Base-by-base conservation (phyloP, 208 protist species). In the Acanthamoeba lenticulata region DNA sequence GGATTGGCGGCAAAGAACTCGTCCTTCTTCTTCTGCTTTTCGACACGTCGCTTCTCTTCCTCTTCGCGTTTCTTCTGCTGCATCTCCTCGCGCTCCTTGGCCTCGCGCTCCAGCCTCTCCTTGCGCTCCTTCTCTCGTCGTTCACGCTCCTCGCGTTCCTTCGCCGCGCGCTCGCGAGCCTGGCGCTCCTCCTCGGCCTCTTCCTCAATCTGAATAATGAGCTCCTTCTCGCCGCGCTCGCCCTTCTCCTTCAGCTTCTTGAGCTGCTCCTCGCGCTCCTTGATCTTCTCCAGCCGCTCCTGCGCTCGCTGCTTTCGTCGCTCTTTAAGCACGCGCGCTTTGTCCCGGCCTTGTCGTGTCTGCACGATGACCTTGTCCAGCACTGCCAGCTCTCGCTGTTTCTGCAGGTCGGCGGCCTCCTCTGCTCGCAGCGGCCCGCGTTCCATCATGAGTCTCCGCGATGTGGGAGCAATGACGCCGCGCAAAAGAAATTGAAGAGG, bases 21-120 rank as follows among this genome's bases (percentile, higher is more conserved):
- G 15, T 90, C 57, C 34, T 49, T 90, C 85, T 69, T 72, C 57
- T 69, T 90, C 57, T 90, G 85, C 85, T 90, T 90, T 32, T 90
- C 57, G 34, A 36, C 57, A 1, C 47, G 85, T 52, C 47, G 65
- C 85, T 90, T 90, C 29, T 90, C 57, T 17, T 72, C 57, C 0
- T 90, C 85, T 62, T 90, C 85, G 9, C 85, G 29, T 52, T 90
- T 90, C 57, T 90, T 90, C 4, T 24, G 36, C 32, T 42, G 52
- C 52, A 62, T 67, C 85, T 90, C 57, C n/a, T 90, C 85, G 29
- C 85, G 45, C 55, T 90, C 85, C 55, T 90, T 69, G 47, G 55
- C 57, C n/a, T 90, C 85, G 38, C 47, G 34, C 32, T 69, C 55
- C 15, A 90, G 15, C 44, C 77, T 38, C 77, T 86, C 77, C 77